Conservation (phyloP, 306 rosid species). For the Cicer bijugum region DNA sequence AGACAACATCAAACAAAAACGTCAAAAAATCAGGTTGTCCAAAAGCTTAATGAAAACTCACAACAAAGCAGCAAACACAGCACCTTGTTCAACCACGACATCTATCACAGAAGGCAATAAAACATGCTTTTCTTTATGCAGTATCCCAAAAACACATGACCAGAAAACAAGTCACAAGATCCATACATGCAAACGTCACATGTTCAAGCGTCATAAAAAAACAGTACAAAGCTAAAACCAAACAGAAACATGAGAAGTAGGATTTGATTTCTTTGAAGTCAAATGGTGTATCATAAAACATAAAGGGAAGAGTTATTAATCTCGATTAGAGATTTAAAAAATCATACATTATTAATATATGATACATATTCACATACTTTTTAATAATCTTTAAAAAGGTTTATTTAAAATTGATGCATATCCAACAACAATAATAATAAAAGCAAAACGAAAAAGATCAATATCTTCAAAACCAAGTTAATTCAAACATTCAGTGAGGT, state of each 20-base stretch:
- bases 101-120: constrained; percentile 77
- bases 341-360: neutral
- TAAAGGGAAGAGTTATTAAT: neutral
- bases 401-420: neutral
- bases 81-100: constrained; percentile 86
- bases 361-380: neutral
- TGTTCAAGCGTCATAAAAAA: neutral
- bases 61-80: constrained; percentile 25
- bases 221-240: constrained; percentile 8
- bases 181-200: constrained; percentile 1
- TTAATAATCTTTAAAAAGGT: neutral
- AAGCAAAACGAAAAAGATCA: neutral
- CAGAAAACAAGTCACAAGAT: constrained; percentile 18
- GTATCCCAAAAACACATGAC: constrained; percentile 59
- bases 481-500: neutral
- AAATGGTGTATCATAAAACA: neutral
- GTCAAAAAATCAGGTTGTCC: neutral
- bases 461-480: neutral
- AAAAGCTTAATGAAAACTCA: neutral
- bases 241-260: neutral
- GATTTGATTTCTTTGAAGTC: neutral
- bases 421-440: neutral
- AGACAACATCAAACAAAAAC: neutral
- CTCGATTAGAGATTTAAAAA: neutral
- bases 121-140: constrained; percentile 87